A percentile compares a stretch with the other conserved stretches of the same genome.
Evolutionary conservation across 768 basidiomycete genomes (phyloP).

Genomic region (Tylopilus sp.): DNA sequence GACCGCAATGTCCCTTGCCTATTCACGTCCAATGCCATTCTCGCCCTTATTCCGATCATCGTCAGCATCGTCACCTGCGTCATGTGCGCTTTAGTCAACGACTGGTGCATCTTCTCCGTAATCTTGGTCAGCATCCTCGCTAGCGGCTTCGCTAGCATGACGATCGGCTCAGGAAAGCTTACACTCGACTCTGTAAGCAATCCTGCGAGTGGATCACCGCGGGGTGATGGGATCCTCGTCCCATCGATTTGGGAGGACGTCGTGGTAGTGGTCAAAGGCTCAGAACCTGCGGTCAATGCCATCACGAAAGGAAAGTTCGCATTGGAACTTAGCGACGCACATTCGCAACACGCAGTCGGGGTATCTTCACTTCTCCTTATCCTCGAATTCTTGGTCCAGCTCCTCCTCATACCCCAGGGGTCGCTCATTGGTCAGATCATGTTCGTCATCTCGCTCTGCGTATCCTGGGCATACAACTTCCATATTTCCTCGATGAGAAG

Average conservation of each 20-base stretch:
- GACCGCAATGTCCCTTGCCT: slow-evolving; percentile 1
- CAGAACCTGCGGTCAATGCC: slow-evolving; percentile 24
- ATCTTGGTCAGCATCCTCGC: slow-evolving; percentile 32
- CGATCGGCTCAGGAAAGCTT: slow-evolving; percentile 26
- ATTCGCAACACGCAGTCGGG: slow-evolving; percentile 13
- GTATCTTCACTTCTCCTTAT: slow-evolving; percentile 28
- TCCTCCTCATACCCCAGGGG: too few relatives aligned
- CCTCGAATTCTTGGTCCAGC: too few relatives aligned
- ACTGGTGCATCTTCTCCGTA: slow-evolving; percentile 32
- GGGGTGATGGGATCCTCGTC: slow-evolving; percentile 29
- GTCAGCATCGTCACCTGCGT: slow-evolving; percentile 21
- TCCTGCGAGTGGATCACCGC: slow-evolving; percentile 18
- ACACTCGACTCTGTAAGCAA: slow-evolving; percentile 4
- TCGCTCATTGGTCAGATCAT: slow-evolving; percentile 36
- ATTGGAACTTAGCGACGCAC: slow-evolving; percentile 7
- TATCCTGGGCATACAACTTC: slow-evolving; percentile 35
- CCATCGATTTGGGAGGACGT: slow-evolving; percentile 10
- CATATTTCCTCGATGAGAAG: slow-evolving; percentile 31
- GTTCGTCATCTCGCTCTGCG: slow-evolving; percentile 30
- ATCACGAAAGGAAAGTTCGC: slow-evolving; percentile 29
- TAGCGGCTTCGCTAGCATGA: slow-evolving; percentile 25
- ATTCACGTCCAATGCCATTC: neutral
- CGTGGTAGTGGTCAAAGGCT: slow-evolving; percentile 28
- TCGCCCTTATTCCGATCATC: slow-evolving; percentile 25
- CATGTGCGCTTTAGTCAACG: slow-evolving; percentile 21